Percentiles rank a stretch among this genome's conserved stretches.
Evolutionary conservation across 2,329 filamentous ascomycete species (phyloP).

Genomic region (Magnaporthiopsis incrustans): DNA sequence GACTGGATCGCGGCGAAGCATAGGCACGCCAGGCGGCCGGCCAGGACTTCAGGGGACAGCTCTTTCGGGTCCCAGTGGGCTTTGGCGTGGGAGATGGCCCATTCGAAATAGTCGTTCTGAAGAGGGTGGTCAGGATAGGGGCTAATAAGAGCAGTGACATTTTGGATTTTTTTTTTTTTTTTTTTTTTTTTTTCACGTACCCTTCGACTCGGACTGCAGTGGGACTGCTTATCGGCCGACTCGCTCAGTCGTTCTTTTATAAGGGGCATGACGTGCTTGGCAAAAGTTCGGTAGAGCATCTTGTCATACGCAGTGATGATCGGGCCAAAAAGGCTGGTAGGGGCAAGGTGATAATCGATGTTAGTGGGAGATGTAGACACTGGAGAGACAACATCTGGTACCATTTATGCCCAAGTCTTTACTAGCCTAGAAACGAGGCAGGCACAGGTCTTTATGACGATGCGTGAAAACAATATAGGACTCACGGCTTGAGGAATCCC

Average conservation of each 20-base stretch:
- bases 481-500: constrained; percentile 22
- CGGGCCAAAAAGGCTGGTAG: constrained; percentile 18
- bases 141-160: neutral
- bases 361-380: neutral
- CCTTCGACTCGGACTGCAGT: constrained; percentile 11
- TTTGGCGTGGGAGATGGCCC: constrained; percentile 28
- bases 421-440: too few relatives aligned
- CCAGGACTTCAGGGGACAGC: constrained; percentile 23
- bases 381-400: neutral
- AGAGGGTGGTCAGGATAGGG: neutral
- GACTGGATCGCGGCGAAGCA: constrained; percentile 31
- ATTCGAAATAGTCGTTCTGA: constrained; percentile 31
- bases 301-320: constrained; percentile 23
- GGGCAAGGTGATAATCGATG: neutral
- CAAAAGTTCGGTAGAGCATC: constrained; percentile 21
- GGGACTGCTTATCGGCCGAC: constrained; percentile 16
- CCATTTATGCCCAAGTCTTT: too few relatives aligned
- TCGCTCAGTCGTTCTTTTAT: constrained; percentile 23
- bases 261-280: constrained; percentile 23
- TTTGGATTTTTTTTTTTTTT: neutral
- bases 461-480: neutral
- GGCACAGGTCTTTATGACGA: too few relatives aligned
- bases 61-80: constrained; percentile 20
- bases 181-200: constrained; percentile 11
- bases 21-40: constrained; percentile 23